These are phyloP conservation scores for Suhomyces vadensis DNA, from an alignment of 805 yeast genomes.

Conservation along the genomic window DNA sequence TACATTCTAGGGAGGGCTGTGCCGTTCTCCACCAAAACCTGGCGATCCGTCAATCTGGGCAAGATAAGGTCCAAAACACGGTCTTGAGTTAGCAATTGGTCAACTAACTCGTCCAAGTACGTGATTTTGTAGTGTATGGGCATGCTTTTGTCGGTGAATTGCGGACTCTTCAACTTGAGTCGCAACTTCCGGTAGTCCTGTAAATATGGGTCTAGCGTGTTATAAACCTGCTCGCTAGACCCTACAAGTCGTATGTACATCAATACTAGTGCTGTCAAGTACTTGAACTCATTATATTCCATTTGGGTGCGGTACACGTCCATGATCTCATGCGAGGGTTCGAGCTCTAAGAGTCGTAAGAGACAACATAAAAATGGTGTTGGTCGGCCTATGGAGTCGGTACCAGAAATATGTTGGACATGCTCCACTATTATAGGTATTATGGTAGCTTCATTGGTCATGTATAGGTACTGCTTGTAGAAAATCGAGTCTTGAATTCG, in stretches of 20 bases:
- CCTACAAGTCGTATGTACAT: slow-evolving; percentile 58
- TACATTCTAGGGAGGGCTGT: slow-evolving; percentile 41
- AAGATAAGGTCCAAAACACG: slow-evolving; percentile 73
- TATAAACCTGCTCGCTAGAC: slow-evolving; percentile 43
- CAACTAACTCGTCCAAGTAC: slow-evolving; percentile 76
- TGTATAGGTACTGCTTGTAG: slow-evolving; percentile 41
- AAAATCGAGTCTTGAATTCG: slow-evolving; percentile 44
- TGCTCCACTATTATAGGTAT: slow-evolving; percentile 34
- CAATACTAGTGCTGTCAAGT: slow-evolving; percentile 67
- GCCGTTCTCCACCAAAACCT: slow-evolving; percentile 43
- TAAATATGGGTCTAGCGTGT: slow-evolving; percentile 53
- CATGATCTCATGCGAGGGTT: slow-evolving; percentile 62
- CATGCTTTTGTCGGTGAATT: slow-evolving; percentile 16
- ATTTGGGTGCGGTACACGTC: slow-evolving; percentile 55
- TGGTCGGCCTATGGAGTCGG: slow-evolving; percentile 58
- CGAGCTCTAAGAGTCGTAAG: slow-evolving; percentile 73
- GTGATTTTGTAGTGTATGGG: slow-evolving; percentile 36
- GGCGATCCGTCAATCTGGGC: slow-evolving; percentile 56
- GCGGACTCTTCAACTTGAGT: slow-evolving; percentile 30
- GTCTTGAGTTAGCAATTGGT: slow-evolving; percentile 53
- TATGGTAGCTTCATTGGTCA: slow-evolving; percentile 43
- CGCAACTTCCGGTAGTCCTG: slow-evolving; percentile 72
- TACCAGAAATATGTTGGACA: slow-evolving; percentile 56
- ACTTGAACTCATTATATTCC: slow-evolving; percentile 62
- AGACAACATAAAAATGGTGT: slow-evolving; percentile 75